phyloP scores from a whole-genome alignment of 805 yeast species.

The Yamadazyma phyllophila region DNA sequence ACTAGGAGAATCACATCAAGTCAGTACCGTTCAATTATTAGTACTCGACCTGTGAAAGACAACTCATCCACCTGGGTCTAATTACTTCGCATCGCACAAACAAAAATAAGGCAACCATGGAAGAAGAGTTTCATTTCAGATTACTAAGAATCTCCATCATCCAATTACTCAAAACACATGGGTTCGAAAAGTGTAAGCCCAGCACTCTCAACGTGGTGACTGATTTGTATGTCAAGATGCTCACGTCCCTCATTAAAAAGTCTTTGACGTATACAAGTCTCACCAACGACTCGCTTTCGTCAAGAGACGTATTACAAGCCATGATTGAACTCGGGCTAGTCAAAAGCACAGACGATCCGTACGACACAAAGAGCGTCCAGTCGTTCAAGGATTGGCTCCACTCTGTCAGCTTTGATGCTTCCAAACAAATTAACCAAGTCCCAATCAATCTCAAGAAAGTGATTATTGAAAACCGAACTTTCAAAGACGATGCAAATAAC shows the following conservation, averaged over 20 bases:
- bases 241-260: slow-evolving; percentile 52
- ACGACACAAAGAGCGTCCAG: slow-evolving; percentile 37
- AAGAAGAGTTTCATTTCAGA: slow-evolving; percentile 39
- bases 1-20: too few species aligned
- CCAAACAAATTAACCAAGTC: slow-evolving; percentile 18
- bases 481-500: slow-evolving; percentile 34
- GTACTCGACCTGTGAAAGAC: too few species aligned
- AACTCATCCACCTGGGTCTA: too few species aligned
- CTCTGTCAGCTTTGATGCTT: slow-evolving; percentile 23
- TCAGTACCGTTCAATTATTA: too few species aligned
- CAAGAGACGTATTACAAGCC: slow-evolving; percentile 73
- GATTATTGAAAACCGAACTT: slow-evolving; percentile 38
- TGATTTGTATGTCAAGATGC: slow-evolving; percentile 67
- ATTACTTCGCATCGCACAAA: neutral
- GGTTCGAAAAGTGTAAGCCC: slow-evolving; percentile 78
- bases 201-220: slow-evolving; percentile 71
- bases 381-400: slow-evolving; percentile 37
- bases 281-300: slow-evolving; percentile 43
- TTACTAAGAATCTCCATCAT: slow-evolving; percentile 40
- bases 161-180: slow-evolving; percentile 71
- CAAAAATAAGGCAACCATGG: slow-evolving; percentile 19
- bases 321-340: slow-evolving; percentile 61
- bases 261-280: slow-evolving; percentile 48
- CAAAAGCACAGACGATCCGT: slow-evolving; percentile 41
- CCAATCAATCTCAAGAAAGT: slow-evolving; percentile 30